Percentiles rank a stretch among this genome's conserved stretches.
Evolutionary conservation across 306 rosid genomes (phyloP).

Genomic region (Datisca glomerata): DNA sequence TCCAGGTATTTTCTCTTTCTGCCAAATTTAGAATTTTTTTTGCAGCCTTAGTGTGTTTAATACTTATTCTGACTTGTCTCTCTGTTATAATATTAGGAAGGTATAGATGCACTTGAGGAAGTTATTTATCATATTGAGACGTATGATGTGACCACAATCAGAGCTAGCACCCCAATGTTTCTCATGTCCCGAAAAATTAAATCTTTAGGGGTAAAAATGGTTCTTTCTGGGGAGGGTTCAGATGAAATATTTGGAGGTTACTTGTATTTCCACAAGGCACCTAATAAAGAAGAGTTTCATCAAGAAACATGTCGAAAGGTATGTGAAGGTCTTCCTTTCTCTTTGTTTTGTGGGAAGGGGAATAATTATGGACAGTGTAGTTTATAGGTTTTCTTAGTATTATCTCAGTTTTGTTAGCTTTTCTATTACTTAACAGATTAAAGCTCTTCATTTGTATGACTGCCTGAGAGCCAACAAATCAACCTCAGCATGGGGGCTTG

Average conservation of each 20-base stretch:
- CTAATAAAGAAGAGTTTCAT: constrained; percentile 84
- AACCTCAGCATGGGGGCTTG: constrained; percentile 97
- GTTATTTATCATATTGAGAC: constrained; percentile 95
- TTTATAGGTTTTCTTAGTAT: constrained; percentile 6
- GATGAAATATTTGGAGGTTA: constrained; percentile 98
- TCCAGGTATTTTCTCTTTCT: constrained; percentile 48
- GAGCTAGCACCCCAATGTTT: constrained; percentile 99
- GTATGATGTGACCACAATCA: constrained; percentile 86
- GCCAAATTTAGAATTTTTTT: constrained; percentile 1
- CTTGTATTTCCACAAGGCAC: constrained; percentile 97
- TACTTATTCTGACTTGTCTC: constrained; percentile 14
- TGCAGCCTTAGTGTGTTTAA: constrained; percentile 1
- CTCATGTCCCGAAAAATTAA: constrained; percentile 97
- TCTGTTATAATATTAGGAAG: constrained; percentile 92
- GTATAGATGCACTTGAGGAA: constrained; percentile 95
- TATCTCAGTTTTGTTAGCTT: constrained; percentile 5
- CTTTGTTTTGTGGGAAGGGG: neutral
- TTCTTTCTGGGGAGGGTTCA: constrained; percentile 97
- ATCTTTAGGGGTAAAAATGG: constrained; percentile 99
- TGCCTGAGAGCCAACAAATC: constrained; percentile 94
- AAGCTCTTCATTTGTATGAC: constrained; percentile 92
- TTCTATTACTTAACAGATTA: constrained; percentile 42
- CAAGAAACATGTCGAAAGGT: constrained; percentile 93
- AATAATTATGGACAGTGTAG: constrained; percentile 1
- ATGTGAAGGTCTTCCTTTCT: constrained; percentile 5